Evolutionary conservation across 78 protist species (phyloP).

Genomic region (Mantamonas sphyraenae): DNA sequence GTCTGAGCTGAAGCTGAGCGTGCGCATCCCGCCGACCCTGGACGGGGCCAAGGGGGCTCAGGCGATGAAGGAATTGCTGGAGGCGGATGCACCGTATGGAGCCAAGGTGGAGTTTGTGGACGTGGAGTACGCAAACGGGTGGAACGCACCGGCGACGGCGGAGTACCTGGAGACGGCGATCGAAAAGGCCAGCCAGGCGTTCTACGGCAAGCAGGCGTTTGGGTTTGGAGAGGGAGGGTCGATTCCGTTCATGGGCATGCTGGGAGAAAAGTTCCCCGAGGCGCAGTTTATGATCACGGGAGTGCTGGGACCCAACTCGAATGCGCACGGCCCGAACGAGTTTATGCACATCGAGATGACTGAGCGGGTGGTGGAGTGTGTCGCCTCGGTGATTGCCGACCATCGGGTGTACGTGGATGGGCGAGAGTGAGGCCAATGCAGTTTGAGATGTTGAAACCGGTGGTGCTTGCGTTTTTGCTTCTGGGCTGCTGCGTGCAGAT

Average conservation of each 20-base stretch:
- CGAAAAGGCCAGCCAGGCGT: constrained; percentile 35
- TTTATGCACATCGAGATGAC: constrained; percentile 48
- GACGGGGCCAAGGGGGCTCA: constrained; percentile 19
- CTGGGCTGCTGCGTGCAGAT: too few relatives aligned
- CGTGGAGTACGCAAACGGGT: constrained; percentile 59
- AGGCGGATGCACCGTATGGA: constrained; percentile 67
- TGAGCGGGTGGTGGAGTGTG: constrained; percentile 38
- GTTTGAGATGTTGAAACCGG: too few relatives aligned
- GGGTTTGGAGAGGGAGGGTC: constrained; percentile 63
- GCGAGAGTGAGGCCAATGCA: too few relatives aligned
- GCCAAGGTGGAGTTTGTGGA: constrained; percentile 53
- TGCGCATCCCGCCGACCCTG: constrained; percentile 75
- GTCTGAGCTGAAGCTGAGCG: constrained; percentile 50
- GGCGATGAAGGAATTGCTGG: constrained; percentile 36
- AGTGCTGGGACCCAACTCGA: constrained; percentile 55
- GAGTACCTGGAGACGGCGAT: constrained; percentile 38
- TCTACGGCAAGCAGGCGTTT: constrained; percentile 44
- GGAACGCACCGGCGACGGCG: constrained; percentile 52
- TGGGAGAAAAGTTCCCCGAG: constrained; percentile 59
- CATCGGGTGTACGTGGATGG: too few relatives aligned
- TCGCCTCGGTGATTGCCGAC: constrained; percentile 42
- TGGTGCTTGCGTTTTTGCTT: too few relatives aligned
- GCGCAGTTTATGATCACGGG: constrained; percentile 64
- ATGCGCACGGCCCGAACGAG: constrained; percentile 76
- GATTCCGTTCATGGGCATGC: constrained; percentile 79